A percentile compares a stretch with the other conserved stretches of the same genome.
Conservation (phyloP, 768 basidiomycete species). For the Terana coerulea region DNA sequence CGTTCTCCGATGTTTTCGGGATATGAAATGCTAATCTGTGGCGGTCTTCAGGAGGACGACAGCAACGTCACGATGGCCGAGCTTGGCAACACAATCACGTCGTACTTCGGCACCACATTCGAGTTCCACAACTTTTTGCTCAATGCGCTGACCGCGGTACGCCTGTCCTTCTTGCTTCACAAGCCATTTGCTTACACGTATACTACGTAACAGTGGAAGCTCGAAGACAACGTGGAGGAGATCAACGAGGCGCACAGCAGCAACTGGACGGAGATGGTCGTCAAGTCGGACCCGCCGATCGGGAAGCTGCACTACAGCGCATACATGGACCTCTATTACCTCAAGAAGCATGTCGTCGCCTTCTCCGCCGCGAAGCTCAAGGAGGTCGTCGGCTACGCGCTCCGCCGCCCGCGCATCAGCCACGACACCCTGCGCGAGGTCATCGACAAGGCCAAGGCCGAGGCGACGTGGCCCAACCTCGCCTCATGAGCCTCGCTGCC, state of each 20-base stretch:
- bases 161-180: slow-evolving; percentile 1
- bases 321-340: slow-evolving; percentile 72
- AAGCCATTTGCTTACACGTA: neutral
- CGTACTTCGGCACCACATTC: slow-evolving; percentile 73
- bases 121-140: slow-evolving; percentile 76
- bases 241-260: slow-evolving; percentile 83
- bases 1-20: neutral
- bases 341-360: slow-evolving; percentile 67
- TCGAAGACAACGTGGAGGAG: slow-evolving; percentile 72
- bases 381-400: slow-evolving; percentile 61
- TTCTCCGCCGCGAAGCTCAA: slow-evolving; percentile 75
- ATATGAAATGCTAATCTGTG: slow-evolving; percentile 4
- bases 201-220: slow-evolving; percentile 41
- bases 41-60: slow-evolving; percentile 70
- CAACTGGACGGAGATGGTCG: slow-evolving; percentile 81
- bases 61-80: slow-evolving; percentile 66
- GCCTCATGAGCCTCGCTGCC: too few species aligned
- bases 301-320: slow-evolving; percentile 69
- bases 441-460: slow-evolving; percentile 77
- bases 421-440: slow-evolving; percentile 62
- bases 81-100: slow-evolving; percentile 61
- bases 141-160: slow-evolving; percentile 63
- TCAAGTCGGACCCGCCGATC: slow-evolving; percentile 65
- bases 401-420: slow-evolving; percentile 59
- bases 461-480: slow-evolving; percentile 45